Conservation (phyloP, 2,329 filamentous ascomycete species). For the Paracorniculantispora psalliotae region DNA sequence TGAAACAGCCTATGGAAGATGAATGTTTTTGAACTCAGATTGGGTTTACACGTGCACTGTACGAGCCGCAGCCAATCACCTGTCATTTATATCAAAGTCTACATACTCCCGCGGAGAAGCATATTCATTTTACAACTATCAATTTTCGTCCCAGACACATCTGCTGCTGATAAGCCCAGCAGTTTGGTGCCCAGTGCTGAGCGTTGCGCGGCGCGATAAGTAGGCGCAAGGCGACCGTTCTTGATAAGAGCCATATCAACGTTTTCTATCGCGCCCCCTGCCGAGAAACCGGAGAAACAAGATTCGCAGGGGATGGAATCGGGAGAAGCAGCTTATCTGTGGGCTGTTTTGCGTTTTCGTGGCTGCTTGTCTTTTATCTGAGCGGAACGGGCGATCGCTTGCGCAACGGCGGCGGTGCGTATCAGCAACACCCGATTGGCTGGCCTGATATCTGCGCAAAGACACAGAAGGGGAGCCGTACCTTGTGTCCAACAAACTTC, state of each 20-base stretch:
- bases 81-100: not conserved
- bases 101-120: conserved; percentile 5
- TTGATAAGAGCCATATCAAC: conserved; percentile 2
- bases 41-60: not conserved
- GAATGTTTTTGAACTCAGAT: not conserved
- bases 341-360: not conserved
- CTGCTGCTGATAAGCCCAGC: not conserved
- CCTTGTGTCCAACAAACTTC: not conserved
- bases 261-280: not conserved
- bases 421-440: conserved; percentile 14
- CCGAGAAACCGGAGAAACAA: conserved; percentile 5
- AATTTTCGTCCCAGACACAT: not conserved
- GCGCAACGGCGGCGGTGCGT: not conserved
- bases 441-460: not conserved
- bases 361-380: not conserved
- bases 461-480: not conserved
- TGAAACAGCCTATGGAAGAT: not conserved
- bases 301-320: not conserved
- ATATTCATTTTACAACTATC: not conserved
- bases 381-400: not conserved
- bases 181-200: no score
- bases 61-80: not conserved
- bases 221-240: not conserved
- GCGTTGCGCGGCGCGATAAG: not conserved
- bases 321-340: conserved; percentile 6